Evolutionary conservation across 768 basidiomycete genomes (phyloP).

Genomic region (Lactifluus pinguis): DNA sequence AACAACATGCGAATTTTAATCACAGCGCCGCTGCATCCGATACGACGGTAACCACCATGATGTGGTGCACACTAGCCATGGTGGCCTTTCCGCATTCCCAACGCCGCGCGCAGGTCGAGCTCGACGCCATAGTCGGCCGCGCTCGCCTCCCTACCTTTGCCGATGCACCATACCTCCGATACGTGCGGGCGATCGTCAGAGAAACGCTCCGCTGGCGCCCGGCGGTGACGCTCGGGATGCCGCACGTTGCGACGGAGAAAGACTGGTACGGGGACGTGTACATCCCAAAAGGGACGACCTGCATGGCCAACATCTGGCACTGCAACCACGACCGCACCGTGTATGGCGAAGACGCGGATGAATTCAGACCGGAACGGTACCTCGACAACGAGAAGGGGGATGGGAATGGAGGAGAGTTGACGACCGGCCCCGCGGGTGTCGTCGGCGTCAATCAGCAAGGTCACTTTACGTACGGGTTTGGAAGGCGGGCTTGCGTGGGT

Average conservation of each 20-base stretch:
- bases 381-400: slow-evolving; percentile 1
- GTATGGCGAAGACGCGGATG: slow-evolving; percentile 13
- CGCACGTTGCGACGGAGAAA: slow-evolving; percentile 17
- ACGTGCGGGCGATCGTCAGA: background rate
- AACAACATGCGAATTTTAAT: background rate
- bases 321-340: background rate
- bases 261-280: slow-evolving; percentile 19
- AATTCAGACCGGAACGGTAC: slow-evolving; percentile 19
- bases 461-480: slow-evolving; percentile 1
- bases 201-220: slow-evolving; percentile 8
- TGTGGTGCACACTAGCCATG: slow-evolving; percentile 14
- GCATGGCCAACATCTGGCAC: slow-evolving; percentile 23
- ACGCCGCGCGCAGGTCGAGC: slow-evolving; percentile 15
- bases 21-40: slow-evolving; percentile 8
- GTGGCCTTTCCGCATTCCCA: slow-evolving; percentile 14
- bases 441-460: slow-evolving; percentile 2
- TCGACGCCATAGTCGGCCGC: slow-evolving; percentile 18
- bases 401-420: background rate
- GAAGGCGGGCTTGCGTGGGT: slow-evolving; percentile 16
- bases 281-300: slow-evolving; percentile 30
- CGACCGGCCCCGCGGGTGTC: background rate
- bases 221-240: background rate
- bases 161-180: slow-evolving; percentile 16
- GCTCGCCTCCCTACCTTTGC: slow-evolving; percentile 14
- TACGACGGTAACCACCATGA: slow-evolving; percentile 2